Conservation (phyloP, 2,329 filamentous ascomycete species). For the Hypoxylon sp. region DNA sequence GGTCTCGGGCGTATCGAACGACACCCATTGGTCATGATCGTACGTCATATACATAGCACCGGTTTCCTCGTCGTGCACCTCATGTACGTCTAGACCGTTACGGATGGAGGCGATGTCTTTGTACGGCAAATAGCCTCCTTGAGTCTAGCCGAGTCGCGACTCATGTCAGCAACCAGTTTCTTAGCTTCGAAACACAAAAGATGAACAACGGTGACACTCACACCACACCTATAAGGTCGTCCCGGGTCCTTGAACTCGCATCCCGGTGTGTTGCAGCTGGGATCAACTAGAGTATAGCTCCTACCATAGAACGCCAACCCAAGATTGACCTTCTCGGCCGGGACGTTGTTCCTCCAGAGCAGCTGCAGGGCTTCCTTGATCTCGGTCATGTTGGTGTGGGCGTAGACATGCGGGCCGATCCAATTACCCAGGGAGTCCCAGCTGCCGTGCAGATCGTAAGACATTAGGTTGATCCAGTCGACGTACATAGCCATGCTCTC, state of each 20-base stretch:
- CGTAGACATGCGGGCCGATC: conserved; percentile 51
- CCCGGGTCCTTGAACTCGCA: conserved; percentile 18
- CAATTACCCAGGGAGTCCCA: conserved; percentile 53
- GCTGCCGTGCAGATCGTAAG: conserved; percentile 58
- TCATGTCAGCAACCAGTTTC: no score
- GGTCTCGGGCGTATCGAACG: conserved; percentile 57
- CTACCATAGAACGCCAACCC: conserved; percentile 59
- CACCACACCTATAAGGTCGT: conserved; percentile 16
- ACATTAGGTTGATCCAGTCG: conserved; percentile 58
- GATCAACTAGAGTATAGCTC: conserved; percentile 37
- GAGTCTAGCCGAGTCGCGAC: no score
- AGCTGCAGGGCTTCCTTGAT: conserved; percentile 58
- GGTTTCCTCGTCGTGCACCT: conserved; percentile 44
- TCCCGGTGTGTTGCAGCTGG: conserved; percentile 41
- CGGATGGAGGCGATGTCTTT: no score
- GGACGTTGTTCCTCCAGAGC: conserved; percentile 59
- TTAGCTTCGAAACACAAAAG: no score
- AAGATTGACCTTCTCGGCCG: conserved; percentile 58
- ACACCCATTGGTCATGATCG: conserved; percentile 59
- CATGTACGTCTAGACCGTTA: no score
- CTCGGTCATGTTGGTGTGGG: conserved; percentile 61
- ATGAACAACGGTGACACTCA: conserved; percentile 12
- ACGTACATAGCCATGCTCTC: conserved; percentile 41
- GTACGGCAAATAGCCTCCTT: no score
- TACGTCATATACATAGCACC: conserved; percentile 48